phyloP scores from a whole-genome alignment of 257 asterid species.

The Verbena officinalis region DNA sequence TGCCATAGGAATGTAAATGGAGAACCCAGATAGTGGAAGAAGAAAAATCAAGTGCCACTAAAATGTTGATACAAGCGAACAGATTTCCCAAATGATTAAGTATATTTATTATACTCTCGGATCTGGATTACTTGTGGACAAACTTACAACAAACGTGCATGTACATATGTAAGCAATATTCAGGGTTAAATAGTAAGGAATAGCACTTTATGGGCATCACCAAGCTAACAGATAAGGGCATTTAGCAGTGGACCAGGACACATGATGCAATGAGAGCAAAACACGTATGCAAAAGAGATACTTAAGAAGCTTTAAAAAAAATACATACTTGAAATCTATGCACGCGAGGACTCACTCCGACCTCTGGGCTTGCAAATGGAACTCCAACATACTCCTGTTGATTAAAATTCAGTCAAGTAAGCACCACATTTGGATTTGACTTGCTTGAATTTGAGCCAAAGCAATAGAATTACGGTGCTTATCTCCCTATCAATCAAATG shows the following conservation, averaged over 20 bases:
- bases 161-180: conserved; percentile 3
- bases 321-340: conserved; percentile 76
- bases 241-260: conserved; percentile 1
- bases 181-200: conserved; percentile 1
- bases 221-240: conserved; percentile 25
- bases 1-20: background rate
- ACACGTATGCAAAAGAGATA: conserved; percentile 5
- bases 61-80: background rate
- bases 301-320: conserved; percentile 21
- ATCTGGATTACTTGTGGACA: conserved; percentile 3
- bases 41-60: too few species aligned
- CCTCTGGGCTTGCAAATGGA: conserved; percentile 57
- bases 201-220: conserved; percentile 18
- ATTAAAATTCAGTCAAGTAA: conserved; percentile 30
- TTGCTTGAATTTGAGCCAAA: conserved; percentile 13
- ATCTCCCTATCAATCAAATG: conserved; percentile 6
- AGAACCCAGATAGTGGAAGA: background rate
- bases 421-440: conserved; percentile 13
- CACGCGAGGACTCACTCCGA: conserved; percentile 67
- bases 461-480: conserved; percentile 10
- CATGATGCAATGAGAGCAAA: conserved; percentile 17
- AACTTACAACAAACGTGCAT: conserved; percentile 3
- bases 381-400: conserved; percentile 69
- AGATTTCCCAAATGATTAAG: conserved; percentile 1
- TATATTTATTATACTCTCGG: background rate